Percentiles rank a stretch among this genome's conserved stretches.
These are phyloP conservation scores for Rhizomucor pusillus DNA, from an alignment of 371 early-diverging fungal species.

Conservation along the genomic window DNA sequence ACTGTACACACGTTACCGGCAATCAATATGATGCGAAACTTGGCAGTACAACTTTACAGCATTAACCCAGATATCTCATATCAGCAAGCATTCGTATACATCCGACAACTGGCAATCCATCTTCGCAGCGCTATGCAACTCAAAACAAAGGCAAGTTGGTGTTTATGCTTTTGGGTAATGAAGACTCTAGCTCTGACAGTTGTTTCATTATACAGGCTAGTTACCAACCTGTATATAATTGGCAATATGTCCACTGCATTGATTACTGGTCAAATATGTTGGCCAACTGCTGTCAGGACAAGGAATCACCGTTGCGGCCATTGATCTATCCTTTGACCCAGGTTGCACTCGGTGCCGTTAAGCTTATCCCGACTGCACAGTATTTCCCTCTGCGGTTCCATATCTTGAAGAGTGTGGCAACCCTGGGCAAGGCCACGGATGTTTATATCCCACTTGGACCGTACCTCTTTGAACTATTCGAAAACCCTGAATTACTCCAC, in stretches of 20 bases:
- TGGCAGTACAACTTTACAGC: conserved; percentile 84
- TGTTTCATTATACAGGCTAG: conserved; percentile 52
- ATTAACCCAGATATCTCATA: conserved; percentile 75
- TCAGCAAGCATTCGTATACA: conserved; percentile 88
- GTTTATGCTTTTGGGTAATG: not conserved
- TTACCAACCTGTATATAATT: conserved; percentile 86
- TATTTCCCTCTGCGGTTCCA: conserved; percentile 93
- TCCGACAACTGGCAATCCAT: conserved; percentile 89
- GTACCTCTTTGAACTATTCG: conserved; percentile 75
- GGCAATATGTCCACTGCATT: conserved; percentile 91
- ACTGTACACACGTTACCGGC: conserved; percentile 78
- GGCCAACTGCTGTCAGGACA: conserved; percentile 65
- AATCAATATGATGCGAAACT: conserved; percentile 86
- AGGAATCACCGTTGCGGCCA: conserved; percentile 63
- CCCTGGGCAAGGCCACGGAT: conserved; percentile 65
- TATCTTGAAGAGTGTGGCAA: conserved; percentile 67
- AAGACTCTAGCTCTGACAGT: not conserved
- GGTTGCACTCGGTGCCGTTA: conserved; percentile 79
- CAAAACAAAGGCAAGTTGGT: conserved; percentile 58
- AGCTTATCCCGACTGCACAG: conserved; percentile 82
- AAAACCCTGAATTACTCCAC: conserved; percentile 52
- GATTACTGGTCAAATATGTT: conserved; percentile 87
- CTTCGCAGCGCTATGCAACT: conserved; percentile 81
- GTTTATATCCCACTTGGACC: conserved; percentile 86
- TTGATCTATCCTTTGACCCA: conserved; percentile 91